A percentile compares a stretch with the other conserved stretches of the same genome.
These are phyloP conservation scores for Cochlearia excelsa DNA, from an alignment of 345 rosid species.

Conservation along the genomic window DNA sequence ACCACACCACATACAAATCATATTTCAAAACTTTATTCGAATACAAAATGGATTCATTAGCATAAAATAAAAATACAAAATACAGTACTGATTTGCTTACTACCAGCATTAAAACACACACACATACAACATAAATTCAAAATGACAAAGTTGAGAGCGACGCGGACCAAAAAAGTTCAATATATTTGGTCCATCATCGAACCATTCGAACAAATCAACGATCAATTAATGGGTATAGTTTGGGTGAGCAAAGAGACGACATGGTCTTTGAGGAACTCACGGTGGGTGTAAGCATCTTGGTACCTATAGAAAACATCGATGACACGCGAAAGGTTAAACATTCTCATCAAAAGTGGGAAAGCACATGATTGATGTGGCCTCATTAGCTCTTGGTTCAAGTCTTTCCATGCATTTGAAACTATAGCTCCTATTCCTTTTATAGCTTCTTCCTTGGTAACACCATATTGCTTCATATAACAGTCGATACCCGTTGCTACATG, in stretches of 20 bases:
- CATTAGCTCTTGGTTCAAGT: constrained; percentile 30
- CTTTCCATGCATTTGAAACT: constrained; percentile 28
- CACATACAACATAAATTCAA: too few species aligned
- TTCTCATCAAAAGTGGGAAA: constrained; percentile 21
- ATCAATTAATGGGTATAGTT: neutral
- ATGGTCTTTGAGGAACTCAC: constrained; percentile 8
- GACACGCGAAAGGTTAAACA: constrained; percentile 14
- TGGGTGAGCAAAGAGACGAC: constrained; percentile 7
- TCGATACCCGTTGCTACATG: constrained; percentile 29
- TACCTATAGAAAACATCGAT: constrained; percentile 27
- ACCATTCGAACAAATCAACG: too few species aligned
- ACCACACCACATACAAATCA: too few species aligned
- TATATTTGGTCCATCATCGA: too few species aligned
- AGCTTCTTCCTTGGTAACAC: constrained; percentile 20
- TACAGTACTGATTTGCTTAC: too few species aligned
- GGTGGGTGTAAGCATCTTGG: constrained; percentile 27
- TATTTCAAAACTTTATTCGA: too few species aligned
- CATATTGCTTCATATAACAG: constrained; percentile 30
- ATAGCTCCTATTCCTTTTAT: neutral
- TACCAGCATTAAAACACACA: too few species aligned
- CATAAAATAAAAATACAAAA: too few species aligned
- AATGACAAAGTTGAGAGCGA: too few species aligned
- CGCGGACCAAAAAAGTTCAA: too few species aligned
- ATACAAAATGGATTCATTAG: too few species aligned
- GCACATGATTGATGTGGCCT: constrained; percentile 3